phyloP scores from a whole-genome alignment of 2,329 filamentous ascomycete genomes.

The Colletotrichum limetticola region DNA sequence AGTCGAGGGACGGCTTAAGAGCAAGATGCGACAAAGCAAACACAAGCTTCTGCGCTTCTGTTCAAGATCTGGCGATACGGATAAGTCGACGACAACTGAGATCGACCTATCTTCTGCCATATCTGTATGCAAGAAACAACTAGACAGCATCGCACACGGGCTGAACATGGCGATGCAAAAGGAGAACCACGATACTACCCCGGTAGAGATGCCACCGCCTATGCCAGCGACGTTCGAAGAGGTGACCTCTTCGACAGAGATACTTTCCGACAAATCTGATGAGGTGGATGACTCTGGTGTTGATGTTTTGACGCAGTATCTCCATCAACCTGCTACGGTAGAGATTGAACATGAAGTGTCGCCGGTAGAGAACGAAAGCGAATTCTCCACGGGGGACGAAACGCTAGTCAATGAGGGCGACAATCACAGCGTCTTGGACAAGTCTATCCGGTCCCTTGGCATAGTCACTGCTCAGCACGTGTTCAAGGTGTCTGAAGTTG shows the following conservation, averaged over 20 bases:
- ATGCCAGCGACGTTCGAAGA: not conserved
- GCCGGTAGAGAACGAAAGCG: too few species aligned
- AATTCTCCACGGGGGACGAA: not conserved
- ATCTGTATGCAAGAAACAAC: not conserved
- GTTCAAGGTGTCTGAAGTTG: too few species aligned
- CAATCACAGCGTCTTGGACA: not conserved
- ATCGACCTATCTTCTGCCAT: not conserved
- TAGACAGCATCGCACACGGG: not conserved
- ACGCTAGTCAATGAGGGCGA: not conserved
- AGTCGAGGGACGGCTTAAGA: not conserved
- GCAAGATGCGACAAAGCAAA: rapidly evolving
- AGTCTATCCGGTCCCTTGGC: not conserved
- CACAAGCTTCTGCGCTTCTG: not conserved
- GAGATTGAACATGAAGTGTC: rapidly evolving
- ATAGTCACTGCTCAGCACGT: too few species aligned
- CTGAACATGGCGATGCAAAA: not conserved
- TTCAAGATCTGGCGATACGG: rapidly evolving
- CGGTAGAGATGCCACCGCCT: not conserved
- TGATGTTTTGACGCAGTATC: too few species aligned
- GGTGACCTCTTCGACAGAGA: not conserved
- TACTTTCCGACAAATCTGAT: not conserved
- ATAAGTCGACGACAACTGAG: rapidly evolving
- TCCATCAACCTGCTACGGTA: too few species aligned
- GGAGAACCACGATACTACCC: not conserved
- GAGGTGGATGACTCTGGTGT: not conserved